phyloP scores from a whole-genome alignment of 106 monocot species.

The Triglochin maritima region DNA sequence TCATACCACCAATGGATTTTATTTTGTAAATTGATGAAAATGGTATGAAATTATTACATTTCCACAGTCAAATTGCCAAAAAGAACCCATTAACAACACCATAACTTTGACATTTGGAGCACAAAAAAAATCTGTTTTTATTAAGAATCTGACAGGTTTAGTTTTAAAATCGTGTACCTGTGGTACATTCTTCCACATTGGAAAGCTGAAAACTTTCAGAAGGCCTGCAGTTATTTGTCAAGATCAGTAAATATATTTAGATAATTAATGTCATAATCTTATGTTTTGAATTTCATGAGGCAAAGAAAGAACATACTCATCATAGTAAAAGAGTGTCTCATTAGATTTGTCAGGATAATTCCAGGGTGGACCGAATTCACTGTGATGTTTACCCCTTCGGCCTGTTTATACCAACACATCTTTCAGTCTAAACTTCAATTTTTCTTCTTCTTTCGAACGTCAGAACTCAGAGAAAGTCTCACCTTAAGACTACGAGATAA shows the following conservation, averaged over 20 bases:
- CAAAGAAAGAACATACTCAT: slow-evolving; percentile 46
- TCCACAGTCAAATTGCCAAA: too few relatives aligned
- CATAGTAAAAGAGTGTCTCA: slow-evolving; percentile 61
- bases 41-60: too few relatives aligned
- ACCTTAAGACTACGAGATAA: slow-evolving; percentile 66
- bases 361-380: slow-evolving; percentile 89
- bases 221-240: slow-evolving; percentile 41
- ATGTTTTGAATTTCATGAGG: background rate
- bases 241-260: background rate
- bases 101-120: background rate
- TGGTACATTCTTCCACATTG: slow-evolving; percentile 86
- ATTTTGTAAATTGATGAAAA: too few relatives aligned
- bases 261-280: too few relatives aligned
- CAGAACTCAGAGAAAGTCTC: background rate
- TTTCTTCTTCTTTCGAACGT: background rate
- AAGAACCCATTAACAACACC: too few relatives aligned
- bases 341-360: slow-evolving; percentile 83
- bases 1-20: too few relatives aligned
- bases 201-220: slow-evolving; percentile 39
- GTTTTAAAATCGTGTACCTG: slow-evolving; percentile 34
- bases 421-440: background rate
- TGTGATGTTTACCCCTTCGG: slow-evolving; percentile 76
- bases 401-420: slow-evolving; percentile 27
- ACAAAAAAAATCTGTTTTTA: background rate
- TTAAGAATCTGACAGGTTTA: too few relatives aligned